These are phyloP conservation scores for Daldinia grandis DNA, from an alignment of 495 filamentous ascomycete genomes.

Conservation along the genomic window DNA sequence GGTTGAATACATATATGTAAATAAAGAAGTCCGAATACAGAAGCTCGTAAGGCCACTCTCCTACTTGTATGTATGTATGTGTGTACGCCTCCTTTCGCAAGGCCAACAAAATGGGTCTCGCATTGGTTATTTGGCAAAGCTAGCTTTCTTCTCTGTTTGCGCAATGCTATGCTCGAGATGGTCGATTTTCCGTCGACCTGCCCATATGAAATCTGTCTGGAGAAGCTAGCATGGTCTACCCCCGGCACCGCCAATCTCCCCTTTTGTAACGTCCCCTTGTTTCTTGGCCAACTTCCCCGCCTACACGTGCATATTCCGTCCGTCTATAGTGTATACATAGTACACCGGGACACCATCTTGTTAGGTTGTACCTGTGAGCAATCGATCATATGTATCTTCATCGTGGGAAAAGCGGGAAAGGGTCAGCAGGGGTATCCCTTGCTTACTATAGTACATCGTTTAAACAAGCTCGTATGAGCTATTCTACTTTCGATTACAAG, in stretches of 20 bases:
- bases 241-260: conserved; percentile 37
- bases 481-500: conserved; percentile 7
- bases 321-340: too few relatives aligned
- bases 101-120: conserved; percentile 13
- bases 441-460: conserved; percentile 16
- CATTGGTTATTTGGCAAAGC: conserved; percentile 18
- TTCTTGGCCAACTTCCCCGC: conserved; percentile 27
- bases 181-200: conserved; percentile 11
- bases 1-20: conserved; percentile 15
- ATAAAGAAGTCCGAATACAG: conserved; percentile 19
- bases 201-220: conserved; percentile 22
- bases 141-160: conserved; percentile 14
- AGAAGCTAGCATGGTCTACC: conserved; percentile 33
- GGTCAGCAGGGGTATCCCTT: background rate
- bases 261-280: conserved; percentile 39
- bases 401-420: conserved; percentile 20
- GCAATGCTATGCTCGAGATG: conserved; percentile 5
- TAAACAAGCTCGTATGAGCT: conserved; percentile 30
- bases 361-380: background rate
- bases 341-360: conserved; percentile 8
- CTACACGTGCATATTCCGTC: conserved; percentile 27
- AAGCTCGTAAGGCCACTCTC: conserved; percentile 25
- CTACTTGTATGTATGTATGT: conserved; percentile 15
- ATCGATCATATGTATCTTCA: conserved; percentile 8
- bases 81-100: conserved; percentile 4